Base-by-base conservation (phyloP, 306 rosid species). In the Rubus idaeus region DNA sequence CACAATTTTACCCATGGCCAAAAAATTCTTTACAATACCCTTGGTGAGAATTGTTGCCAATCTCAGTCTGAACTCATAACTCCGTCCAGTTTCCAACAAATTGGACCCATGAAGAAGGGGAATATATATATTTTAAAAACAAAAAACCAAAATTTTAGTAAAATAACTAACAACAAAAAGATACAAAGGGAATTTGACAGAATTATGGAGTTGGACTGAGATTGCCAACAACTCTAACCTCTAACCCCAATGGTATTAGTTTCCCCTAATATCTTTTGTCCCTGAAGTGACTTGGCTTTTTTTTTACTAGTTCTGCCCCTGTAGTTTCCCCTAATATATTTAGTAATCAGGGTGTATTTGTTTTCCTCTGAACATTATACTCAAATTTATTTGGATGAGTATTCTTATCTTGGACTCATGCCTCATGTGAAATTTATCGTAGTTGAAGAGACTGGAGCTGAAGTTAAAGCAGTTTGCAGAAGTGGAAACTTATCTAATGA, bases 391-490 rank as follows among this genome's bases (percentile, higher is more conserved):
- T 4, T 65, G 40, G 46, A 64, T 10, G n/a, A 61, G 57, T 41
- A 18, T 45, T 37, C 50, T 58, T 56, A 41, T 82, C 14, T 58
- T 49, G 40, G 41, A 62, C 61, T 39, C 30, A 1, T 4, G 30
- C 35, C 16, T 77, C 56, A 18, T 49, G 41, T 61, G 23, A 51
- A 77, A 52, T 64, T 26, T 77, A 21, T 79, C 57, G 70, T 94
- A 96, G 99, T 82, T 96, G 94, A 96, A 91, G 83, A 91, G 98
- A 87, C 78, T 96, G 86, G 98, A 96, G 83, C 77, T 96, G 93
- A 96, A 96, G 91, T 86, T 96, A 83, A 93, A 96, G 89, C 99
- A 96, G 80, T 96, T 96, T 82, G 99, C 98, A 23, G 99, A 96
- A 88, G 90, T 96, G 75, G 99, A 96, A 85, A 93, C 99, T 17